These are phyloP conservation scores for Globisporangium irregulare DNA, from an alignment of 352 stramenopile species.

Conservation along the genomic window DNA sequence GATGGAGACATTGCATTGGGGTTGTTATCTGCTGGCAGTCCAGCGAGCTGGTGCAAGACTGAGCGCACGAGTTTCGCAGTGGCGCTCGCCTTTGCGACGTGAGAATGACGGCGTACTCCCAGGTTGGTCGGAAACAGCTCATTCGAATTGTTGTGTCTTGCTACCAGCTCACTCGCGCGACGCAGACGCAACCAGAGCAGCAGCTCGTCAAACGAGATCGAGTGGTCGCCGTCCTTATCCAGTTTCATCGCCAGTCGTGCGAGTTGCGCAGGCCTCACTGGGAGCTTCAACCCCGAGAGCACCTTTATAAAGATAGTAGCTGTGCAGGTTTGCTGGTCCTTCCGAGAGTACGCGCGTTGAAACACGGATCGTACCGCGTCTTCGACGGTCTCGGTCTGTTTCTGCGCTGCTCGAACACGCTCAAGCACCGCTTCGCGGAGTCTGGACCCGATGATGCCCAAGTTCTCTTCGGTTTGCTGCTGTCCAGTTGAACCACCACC, in stretches of 20 bases:
- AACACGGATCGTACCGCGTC: conserved; percentile 62
- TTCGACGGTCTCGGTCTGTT: conserved; percentile 36
- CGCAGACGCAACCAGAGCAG: conserved; percentile 55
- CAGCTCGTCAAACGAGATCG: conserved; percentile 69
- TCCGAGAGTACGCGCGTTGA: conserved; percentile 33
- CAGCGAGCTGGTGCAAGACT: conserved; percentile 21
- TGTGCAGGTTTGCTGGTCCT: conserved; percentile 21
- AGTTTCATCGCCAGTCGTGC: conserved; percentile 50
- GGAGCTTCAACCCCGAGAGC: conserved; percentile 39
- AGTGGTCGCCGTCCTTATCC: conserved; percentile 48
- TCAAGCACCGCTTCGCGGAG: conserved; percentile 47
- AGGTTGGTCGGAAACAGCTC: not conserved
- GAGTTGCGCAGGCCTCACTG: conserved; percentile 40
- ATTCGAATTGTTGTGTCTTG: not conserved
- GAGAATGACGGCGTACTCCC: not conserved
- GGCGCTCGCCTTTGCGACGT: conserved; percentile 2
- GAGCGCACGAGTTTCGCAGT: conserved; percentile 20
- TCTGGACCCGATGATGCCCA: conserved; percentile 48
- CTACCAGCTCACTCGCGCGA: not conserved
- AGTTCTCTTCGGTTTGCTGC: conserved; percentile 8
- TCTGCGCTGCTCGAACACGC: conserved; percentile 30
- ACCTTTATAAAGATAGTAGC: conserved; percentile 35
- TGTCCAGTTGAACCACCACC: not conserved
- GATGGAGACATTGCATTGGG: not conserved
- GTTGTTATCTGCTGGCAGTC: not conserved